Percentiles rank a stretch among this genome's conserved stretches.
phyloP scores from a whole-genome alignment of 2,329 filamentous ascomycete genomes.

The Periconia sp. region DNA sequence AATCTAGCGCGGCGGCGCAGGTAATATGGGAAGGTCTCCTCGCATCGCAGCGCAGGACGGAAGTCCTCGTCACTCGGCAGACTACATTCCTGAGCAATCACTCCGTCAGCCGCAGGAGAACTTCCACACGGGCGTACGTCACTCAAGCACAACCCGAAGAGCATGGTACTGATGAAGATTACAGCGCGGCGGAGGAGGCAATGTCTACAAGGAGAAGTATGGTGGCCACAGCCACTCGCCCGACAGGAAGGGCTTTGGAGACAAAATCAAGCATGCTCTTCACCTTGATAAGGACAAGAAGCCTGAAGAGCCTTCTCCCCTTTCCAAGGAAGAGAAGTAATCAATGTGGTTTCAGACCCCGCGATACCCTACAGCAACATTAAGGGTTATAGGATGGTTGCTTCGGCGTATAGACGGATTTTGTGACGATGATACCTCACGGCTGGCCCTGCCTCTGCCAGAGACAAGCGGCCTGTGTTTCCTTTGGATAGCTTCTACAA shows the following conservation, averaged over 20 bases:
- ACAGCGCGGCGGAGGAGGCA: conserved; percentile 54
- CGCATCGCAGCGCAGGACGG: conserved; percentile 32
- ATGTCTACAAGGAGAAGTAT: conserved; percentile 56
- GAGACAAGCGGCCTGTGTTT: conserved; percentile 12
- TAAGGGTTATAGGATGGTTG: conserved; percentile 5
- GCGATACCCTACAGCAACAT: too few species aligned
- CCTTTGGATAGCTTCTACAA: neutral
- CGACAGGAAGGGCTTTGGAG: conserved; percentile 46
- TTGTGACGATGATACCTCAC: conserved; percentile 16
- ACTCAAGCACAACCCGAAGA: neutral
- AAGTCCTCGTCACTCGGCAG: conserved; percentile 39
- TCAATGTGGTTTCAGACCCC: conserved; percentile 5
- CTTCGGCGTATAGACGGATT: conserved; percentile 4
- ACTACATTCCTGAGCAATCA: conserved; percentile 53
- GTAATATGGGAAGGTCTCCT: conserved; percentile 50
- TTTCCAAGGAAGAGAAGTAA: conserved; percentile 27
- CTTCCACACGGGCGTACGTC: conserved; percentile 54
- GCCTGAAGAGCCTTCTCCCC: conserved; percentile 35
- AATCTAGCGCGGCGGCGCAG: conserved; percentile 46
- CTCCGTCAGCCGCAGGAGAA: conserved; percentile 49
- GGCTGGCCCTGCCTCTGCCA: conserved; percentile 5
- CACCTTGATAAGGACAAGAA: conserved; percentile 45
- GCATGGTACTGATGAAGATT: conserved; percentile 14
- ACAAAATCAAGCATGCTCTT: conserved; percentile 53
- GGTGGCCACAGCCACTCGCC: conserved; percentile 51